Evolutionary conservation across 495 filamentous ascomycete genomes (phyloP).

Genomic region (Tetracladium setigerum): DNA sequence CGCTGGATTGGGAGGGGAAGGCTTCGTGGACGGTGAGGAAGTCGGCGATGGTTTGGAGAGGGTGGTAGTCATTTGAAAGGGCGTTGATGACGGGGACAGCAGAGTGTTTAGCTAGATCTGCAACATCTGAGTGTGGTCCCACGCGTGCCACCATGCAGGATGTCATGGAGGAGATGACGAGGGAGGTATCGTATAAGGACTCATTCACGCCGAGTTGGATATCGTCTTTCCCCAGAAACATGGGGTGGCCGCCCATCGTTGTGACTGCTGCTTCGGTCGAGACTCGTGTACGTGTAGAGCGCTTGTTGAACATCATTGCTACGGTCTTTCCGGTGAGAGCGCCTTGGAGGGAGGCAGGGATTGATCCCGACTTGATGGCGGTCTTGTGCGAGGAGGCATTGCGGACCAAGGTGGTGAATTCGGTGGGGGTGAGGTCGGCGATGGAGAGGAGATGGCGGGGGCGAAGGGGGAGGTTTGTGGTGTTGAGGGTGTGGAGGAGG

Average conservation of each 20-base stretch:
- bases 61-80: constrained; percentile 80
- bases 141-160: constrained; percentile 87
- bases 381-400: constrained; percentile 72
- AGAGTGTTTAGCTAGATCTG: constrained; percentile 68
- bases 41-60: constrained; percentile 87
- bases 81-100: constrained; percentile 92
- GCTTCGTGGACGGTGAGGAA: constrained; percentile 83
- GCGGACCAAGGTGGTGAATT: constrained; percentile 73
- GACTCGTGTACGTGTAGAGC: constrained; percentile 84
- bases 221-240: constrained; percentile 92
- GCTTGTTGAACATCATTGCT: constrained; percentile 94
- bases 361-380: constrained; percentile 63
- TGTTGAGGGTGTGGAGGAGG: constrained; percentile 1
- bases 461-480: constrained; percentile 24
- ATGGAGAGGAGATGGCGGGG: constrained; percentile 85
- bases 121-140: constrained; percentile 73
- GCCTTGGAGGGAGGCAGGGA: constrained; percentile 48
- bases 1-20: constrained; percentile 38
- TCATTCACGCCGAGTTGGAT: constrained; percentile 97
- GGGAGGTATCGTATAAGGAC: constrained; percentile 78
- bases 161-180: constrained; percentile 88
- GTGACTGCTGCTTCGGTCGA: constrained; percentile 84
- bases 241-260: constrained; percentile 80
- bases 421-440: constrained; percentile 68
- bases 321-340: constrained; percentile 68